These are phyloP conservation scores for Colletotrichum aenigma DNA, from an alignment of 2,329 filamentous ascomycete genomes.

Conservation along the genomic window DNA sequence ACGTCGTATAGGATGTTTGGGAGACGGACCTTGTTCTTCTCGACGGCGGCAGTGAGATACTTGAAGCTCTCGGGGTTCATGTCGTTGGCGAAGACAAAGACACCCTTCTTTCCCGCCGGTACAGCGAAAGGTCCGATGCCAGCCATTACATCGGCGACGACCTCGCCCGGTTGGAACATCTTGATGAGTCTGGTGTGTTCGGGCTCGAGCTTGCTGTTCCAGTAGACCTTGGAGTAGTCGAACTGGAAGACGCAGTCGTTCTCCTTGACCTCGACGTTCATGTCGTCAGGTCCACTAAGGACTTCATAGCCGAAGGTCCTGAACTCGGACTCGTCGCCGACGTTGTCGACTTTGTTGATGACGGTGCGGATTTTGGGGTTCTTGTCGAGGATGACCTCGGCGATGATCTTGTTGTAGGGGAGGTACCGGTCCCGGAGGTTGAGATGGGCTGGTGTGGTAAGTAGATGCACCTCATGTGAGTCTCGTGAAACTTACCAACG, in stretches of 20 bases:
- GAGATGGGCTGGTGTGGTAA: conserved; percentile 69
- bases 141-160: conserved; percentile 96
- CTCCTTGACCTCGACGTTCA: conserved; percentile 84
- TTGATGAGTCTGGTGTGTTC: conserved; percentile 84
- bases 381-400: conserved; percentile 87
- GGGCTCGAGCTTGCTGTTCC: conserved; percentile 90
- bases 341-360: conserved; percentile 93
- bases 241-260: conserved; percentile 87
- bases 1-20: rapidly evolving
- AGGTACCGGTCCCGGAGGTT: conserved; percentile 85
- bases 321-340: conserved; percentile 84
- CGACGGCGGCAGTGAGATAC: conserved; percentile 72
- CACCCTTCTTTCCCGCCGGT: conserved; percentile 85
- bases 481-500: conserved; percentile 60
- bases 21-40: conserved; percentile 74
- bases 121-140: conserved; percentile 95
- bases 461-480: conserved; percentile 21
- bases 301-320: conserved; percentile 94
- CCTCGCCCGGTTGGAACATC: conserved; percentile 81
- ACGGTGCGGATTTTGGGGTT: conserved; percentile 83
- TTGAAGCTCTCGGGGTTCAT: conserved; percentile 89
- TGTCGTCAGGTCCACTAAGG: conserved; percentile 78
- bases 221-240: conserved; percentile 96
- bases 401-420: conserved; percentile 86
- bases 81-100: conserved; percentile 97